Conservation (phyloP, 805 yeast genomes). For the Jamesozyma piceae region DNA sequence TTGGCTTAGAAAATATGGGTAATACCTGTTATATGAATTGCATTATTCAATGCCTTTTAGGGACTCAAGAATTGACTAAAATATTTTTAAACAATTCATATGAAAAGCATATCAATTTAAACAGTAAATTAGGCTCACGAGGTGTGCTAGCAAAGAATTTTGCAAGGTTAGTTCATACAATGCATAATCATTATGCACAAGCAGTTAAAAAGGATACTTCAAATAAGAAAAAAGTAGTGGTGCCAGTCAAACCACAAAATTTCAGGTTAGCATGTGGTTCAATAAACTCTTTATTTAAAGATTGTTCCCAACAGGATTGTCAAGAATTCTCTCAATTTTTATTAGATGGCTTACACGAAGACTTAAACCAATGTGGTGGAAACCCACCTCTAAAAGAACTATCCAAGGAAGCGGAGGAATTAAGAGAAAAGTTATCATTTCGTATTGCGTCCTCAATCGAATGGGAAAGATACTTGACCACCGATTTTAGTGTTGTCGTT, state of each 20-base stretch:
- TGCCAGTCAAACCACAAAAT: slow-evolving; percentile 46
- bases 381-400: slow-evolving; percentile 48
- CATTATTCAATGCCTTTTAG: slow-evolving; percentile 71
- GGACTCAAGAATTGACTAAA: slow-evolving; percentile 56
- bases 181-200: slow-evolving; percentile 36
- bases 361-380: slow-evolving; percentile 60
- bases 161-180: slow-evolving; percentile 48
- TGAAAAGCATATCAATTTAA: slow-evolving; percentile 57
- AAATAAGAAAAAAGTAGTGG: not conserved
- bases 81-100: slow-evolving; percentile 61
- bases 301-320: slow-evolving; percentile 83
- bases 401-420: slow-evolving; percentile 60
- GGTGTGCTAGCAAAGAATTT: slow-evolving; percentile 71
- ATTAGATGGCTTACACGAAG: slow-evolving; percentile 87
- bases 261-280: slow-evolving; percentile 65
- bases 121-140: slow-evolving; percentile 68
- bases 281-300: slow-evolving; percentile 67
- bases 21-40: slow-evolving; percentile 94
- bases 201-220: slow-evolving; percentile 4
- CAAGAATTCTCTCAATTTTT: slow-evolving; percentile 87
- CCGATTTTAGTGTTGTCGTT: slow-evolving; percentile 73
- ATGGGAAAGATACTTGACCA: slow-evolving; percentile 82
- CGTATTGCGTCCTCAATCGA: slow-evolving; percentile 81
- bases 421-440: slow-evolving; percentile 63
- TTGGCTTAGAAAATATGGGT: slow-evolving; percentile 79